Percentiles rank a stretch among this genome's conserved stretches.
Evolutionary conservation across 2,329 filamentous ascomycete genomes (phyloP).

Genomic region (Davidsoniella virescens): DNA sequence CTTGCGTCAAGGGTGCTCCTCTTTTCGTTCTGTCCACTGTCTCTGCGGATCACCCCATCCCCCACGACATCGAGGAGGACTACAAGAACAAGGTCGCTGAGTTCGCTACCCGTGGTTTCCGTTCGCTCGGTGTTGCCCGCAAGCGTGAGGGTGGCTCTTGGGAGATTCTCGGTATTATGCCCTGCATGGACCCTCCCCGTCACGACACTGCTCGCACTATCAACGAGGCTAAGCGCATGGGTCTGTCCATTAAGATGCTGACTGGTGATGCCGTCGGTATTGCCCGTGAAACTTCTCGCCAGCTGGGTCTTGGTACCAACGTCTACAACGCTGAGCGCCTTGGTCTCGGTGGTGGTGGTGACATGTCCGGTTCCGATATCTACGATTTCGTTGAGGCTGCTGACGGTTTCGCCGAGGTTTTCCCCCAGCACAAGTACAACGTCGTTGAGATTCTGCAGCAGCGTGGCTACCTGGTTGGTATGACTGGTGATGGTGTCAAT

Average conservation of each 20-base stretch:
- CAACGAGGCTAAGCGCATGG: slow-evolving; percentile 73
- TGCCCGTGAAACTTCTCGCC: slow-evolving; percentile 77
- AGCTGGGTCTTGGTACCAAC: slow-evolving; percentile 82
- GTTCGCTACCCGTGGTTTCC: slow-evolving; percentile 84
- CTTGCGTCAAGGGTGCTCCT: slow-evolving; percentile 82
- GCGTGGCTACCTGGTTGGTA: slow-evolving; percentile 83
- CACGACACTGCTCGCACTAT: slow-evolving; percentile 84
- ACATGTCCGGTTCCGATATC: slow-evolving; percentile 85
- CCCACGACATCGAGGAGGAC: slow-evolving; percentile 58
- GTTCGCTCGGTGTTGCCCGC: slow-evolving; percentile 82
- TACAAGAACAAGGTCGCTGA: slow-evolving; percentile 91
- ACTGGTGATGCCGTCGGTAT: slow-evolving; percentile 91
- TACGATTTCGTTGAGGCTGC: slow-evolving; percentile 93
- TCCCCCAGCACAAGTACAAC: slow-evolving; percentile 90
- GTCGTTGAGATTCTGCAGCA: slow-evolving; percentile 88
- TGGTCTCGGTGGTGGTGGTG: slow-evolving; percentile 74
- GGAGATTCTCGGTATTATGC: slow-evolving; percentile 92
- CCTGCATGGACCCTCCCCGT: slow-evolving; percentile 79
- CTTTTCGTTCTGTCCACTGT: slow-evolving; percentile 77
- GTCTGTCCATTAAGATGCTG: slow-evolving; percentile 89
- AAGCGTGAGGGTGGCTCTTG: slow-evolving; percentile 68
- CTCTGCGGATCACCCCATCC: slow-evolving; percentile 67
- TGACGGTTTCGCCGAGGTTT: slow-evolving; percentile 87
- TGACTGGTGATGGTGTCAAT: slow-evolving; percentile 94
- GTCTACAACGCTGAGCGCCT: slow-evolving; percentile 89